Evolutionary conservation across 2,329 filamentous ascomycete genomes (phyloP), one percentile per base, ranked within the genome.

Genomic region (Ophiostoma sp.): DNA sequence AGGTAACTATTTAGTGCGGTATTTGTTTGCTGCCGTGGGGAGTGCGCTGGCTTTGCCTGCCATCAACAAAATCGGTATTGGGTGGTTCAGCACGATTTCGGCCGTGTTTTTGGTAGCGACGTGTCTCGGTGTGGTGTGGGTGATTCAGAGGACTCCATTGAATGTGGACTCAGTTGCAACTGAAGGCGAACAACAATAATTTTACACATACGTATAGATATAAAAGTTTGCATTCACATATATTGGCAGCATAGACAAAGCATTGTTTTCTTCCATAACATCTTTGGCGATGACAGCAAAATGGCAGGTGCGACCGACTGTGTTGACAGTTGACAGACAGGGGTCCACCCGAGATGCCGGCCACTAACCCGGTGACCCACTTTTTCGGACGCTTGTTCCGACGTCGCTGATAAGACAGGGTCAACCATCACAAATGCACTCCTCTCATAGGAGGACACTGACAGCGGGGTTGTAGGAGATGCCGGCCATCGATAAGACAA

Each of bases 1-100:
- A 0, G 91, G 92, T 0, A 95, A 95, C 79, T 95, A 94, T 80
- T 89, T 93, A 77, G 85, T 92, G 69, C 85, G 93, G 3, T 95
- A 95, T 80, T 78, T 93, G 6, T 92, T 94, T 76, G 92, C 89
- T 0, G 92, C 92, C 5, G 82, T 89, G 3, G 92, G 89, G 0
- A 92, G 89, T 4, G 92, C 91, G 0, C 87, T 89, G 1, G 92
- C 92, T 71, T 83, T 95, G 68, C 93, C 93, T 0, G 91, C 90
- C 0, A 87, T 94, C 17, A 84, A 94, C 73, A 83, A 81, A 33
- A 91, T 95, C 72, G 93, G 93, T 3, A 90, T 95, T 0, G 93
- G 93, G 0, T 95, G 92, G 91, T 94, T 94, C 28, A 61, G 66
- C 66, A 73, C 72, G 9, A 73, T 73, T 48, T 70, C 55, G 28